Evolutionary conservation across 1,284 basidiomycete genomes (phyloP).

Genomic region (Ustilago vetiveriae): DNA sequence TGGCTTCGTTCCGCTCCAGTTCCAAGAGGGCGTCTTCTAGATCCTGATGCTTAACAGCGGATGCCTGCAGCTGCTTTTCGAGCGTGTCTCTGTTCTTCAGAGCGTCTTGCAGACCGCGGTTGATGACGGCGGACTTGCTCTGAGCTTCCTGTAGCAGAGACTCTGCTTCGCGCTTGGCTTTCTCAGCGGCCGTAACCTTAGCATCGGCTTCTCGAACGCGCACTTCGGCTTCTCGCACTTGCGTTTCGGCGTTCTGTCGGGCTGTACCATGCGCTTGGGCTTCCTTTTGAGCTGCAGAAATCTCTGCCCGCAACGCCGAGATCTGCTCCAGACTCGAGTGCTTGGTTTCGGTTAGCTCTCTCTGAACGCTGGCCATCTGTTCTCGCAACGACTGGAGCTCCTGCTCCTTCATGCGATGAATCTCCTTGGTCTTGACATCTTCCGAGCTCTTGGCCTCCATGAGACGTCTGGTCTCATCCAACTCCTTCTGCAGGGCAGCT

Average conservation of each 20-base stretch:
- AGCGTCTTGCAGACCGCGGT: slow-evolving; percentile 42
- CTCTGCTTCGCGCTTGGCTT: slow-evolving; percentile 76
- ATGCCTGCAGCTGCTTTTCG: slow-evolving; percentile 78
- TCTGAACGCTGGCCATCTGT: slow-evolving; percentile 71
- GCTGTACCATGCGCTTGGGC: slow-evolving; percentile 30
- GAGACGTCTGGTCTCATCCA: slow-evolving; percentile 78
- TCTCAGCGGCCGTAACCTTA: slow-evolving; percentile 75
- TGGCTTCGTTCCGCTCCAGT: slow-evolving; percentile 47
- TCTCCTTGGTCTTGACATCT: slow-evolving; percentile 82
- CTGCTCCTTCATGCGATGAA: slow-evolving; percentile 84
- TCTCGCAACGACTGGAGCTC: slow-evolving; percentile 81
- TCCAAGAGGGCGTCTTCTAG: slow-evolving; percentile 59
- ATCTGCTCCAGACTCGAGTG: slow-evolving; percentile 62
- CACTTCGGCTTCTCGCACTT: slow-evolving; percentile 25
- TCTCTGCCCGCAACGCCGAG: slow-evolving; percentile 66
- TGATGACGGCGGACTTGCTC: slow-evolving; percentile 59
- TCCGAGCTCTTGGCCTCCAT: slow-evolving; percentile 87
- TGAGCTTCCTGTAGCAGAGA: slow-evolving; percentile 83
- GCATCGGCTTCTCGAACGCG: slow-evolving; percentile 70
- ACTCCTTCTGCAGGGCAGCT: slow-evolving; percentile 78
- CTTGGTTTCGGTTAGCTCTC: slow-evolving; percentile 59
- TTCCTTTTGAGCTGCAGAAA: slow-evolving; percentile 66
- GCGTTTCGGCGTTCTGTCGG: slow-evolving; percentile 29
- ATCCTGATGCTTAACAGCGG: slow-evolving; percentile 70
- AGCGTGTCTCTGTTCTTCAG: slow-evolving; percentile 67